phyloP scores from a whole-genome alignment of 805 yeast genomes.

The Lipomyces orientalis region DNA sequence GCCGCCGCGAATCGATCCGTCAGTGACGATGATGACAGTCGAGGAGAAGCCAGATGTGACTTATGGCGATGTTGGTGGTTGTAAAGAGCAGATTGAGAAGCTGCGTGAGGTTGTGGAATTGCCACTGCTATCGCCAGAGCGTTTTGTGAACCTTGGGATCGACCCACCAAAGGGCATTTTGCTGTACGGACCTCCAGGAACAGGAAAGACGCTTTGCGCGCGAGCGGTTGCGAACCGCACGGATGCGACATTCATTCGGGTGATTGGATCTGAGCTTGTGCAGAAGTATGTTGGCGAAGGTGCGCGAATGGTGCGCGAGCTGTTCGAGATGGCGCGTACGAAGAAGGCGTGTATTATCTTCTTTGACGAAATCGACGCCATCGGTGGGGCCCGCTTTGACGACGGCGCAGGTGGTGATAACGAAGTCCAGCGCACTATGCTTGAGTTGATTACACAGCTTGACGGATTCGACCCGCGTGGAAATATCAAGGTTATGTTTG shows the following conservation, averaged over 20 bases:
- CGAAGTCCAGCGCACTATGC: slow-evolving; percentile 98
- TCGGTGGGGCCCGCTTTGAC: slow-evolving; percentile 99
- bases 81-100: slow-evolving; percentile 97
- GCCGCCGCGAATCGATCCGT: slow-evolving; percentile 97
- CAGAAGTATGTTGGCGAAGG: slow-evolving; percentile 99
- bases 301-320: slow-evolving; percentile 98
- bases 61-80: slow-evolving; percentile 97
- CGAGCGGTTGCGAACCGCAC: slow-evolving; percentile 99
- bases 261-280: slow-evolving; percentile 96
- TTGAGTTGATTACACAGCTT: slow-evolving; percentile 94
- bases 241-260: slow-evolving; percentile 97
- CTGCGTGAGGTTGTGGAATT: slow-evolving; percentile 94
- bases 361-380: slow-evolving; percentile 98
- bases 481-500: slow-evolving; percentile 98
- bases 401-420: slow-evolving; percentile 99
- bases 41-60: slow-evolving; percentile 99
- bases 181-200: slow-evolving; percentile 97
- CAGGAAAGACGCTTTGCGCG: slow-evolving; percentile 98
- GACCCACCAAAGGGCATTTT: slow-evolving; percentile 99
- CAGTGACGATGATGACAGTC: slow-evolving; percentile 99
- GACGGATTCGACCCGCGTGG: slow-evolving; percentile 99
- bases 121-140: slow-evolving; percentile 91
- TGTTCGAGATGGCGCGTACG: slow-evolving; percentile 98
- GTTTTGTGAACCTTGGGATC: slow-evolving; percentile 94
- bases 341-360: slow-evolving; percentile 97